phyloP scores from a whole-genome alignment of 352 stramenopile genomes.

The Pilasporangium apinafurcum region DNA sequence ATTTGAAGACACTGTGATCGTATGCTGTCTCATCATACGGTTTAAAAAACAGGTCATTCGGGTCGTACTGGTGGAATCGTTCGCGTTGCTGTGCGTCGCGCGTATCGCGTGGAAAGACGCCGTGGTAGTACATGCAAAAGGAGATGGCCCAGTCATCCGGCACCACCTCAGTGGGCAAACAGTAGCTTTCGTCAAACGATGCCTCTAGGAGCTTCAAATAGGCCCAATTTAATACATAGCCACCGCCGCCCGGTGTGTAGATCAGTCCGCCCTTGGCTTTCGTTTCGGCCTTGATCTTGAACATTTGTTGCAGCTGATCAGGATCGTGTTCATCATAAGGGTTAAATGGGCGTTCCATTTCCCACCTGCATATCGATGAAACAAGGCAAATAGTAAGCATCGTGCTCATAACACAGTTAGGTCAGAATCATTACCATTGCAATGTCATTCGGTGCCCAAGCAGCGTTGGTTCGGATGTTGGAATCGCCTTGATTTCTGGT shows the following conservation, averaged over 20 bases:
- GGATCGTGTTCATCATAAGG: slow-evolving; percentile 63
- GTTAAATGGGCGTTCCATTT: slow-evolving; percentile 66
- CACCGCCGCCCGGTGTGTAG: slow-evolving; percentile 75
- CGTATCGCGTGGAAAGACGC: slow-evolving; percentile 64
- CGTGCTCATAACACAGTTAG: not conserved
- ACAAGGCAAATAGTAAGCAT: not conserved
- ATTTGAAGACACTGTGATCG: slow-evolving; percentile 64
- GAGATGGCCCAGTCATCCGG: slow-evolving; percentile 85
- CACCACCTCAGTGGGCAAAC: slow-evolving; percentile 59
- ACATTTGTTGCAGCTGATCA: slow-evolving; percentile 40
- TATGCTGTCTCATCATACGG: slow-evolving; percentile 61
- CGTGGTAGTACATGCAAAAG: slow-evolving; percentile 79
- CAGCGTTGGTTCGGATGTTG: slow-evolving; percentile 32
- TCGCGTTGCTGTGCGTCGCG: slow-evolving; percentile 60
- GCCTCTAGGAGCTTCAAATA: slow-evolving; percentile 66
- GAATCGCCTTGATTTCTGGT: slow-evolving; percentile 26
- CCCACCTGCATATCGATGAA: no score
- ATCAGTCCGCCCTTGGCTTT: slow-evolving; percentile 51
- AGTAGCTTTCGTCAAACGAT: slow-evolving; percentile 69
- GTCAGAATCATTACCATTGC: slow-evolving; percentile 46
- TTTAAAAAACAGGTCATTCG: slow-evolving; percentile 60
- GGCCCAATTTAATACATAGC: slow-evolving; percentile 82
- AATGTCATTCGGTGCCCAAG: slow-evolving; percentile 83
- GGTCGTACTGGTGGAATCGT: slow-evolving; percentile 83
- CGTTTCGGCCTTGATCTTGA: slow-evolving; percentile 43